Evolutionary conservation across 2,329 filamentous ascomycete species (phyloP).

Genomic region (Cladosporium cucumerinum): DNA sequence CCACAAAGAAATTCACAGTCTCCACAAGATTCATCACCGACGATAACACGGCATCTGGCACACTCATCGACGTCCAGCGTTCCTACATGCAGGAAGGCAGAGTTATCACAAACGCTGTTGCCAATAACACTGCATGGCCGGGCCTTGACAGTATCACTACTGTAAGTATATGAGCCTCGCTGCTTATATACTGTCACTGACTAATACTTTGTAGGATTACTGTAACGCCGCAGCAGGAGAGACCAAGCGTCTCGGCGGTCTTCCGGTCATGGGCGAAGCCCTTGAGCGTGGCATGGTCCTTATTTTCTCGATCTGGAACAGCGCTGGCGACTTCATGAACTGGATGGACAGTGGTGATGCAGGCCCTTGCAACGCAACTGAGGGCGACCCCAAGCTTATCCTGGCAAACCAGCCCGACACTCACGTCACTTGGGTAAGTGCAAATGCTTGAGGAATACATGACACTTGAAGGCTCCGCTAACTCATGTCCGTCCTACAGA

Average conservation of each 20-base stretch:
- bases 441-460: background rate
- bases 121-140: background rate
- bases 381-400: slow-evolving; percentile 48
- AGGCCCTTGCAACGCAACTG: slow-evolving; percentile 54
- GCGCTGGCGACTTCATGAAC: slow-evolving; percentile 65
- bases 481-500: slow-evolving; percentile 22
- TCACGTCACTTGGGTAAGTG: slow-evolving; percentile 31
- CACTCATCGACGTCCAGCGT: slow-evolving; percentile 58
- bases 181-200: background rate
- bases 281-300: slow-evolving; percentile 59
- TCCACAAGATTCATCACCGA: slow-evolving; percentile 61
- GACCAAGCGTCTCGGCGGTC: slow-evolving; percentile 43
- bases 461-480: background rate
- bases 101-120: slow-evolving; percentile 54
- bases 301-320: slow-evolving; percentile 62
- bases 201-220: slow-evolving; percentile 6
- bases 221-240: slow-evolving; percentile 5
- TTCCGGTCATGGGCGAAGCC: slow-evolving; percentile 52
- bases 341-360: slow-evolving; percentile 61
- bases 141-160: slow-evolving; percentile 8
- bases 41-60: slow-evolving; percentile 48
- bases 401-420: slow-evolving; percentile 31
- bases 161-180: background rate
- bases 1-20: slow-evolving; percentile 58
- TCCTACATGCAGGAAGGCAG: slow-evolving; percentile 62